Conservation (phyloP, 257 asterid genomes). For the Jacaranda copaia region DNA sequence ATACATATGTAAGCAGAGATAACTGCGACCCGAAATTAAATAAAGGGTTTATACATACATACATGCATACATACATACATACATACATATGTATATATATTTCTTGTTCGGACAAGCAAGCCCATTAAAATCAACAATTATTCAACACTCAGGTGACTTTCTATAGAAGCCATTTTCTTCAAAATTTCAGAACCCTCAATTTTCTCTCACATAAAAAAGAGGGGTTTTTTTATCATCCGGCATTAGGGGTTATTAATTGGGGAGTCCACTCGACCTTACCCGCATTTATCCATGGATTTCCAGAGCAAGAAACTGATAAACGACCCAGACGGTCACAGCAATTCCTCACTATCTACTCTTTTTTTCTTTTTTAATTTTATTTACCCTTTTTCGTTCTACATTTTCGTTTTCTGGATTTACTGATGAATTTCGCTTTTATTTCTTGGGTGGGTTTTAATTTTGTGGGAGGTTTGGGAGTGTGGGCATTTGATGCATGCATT, state of each 20-base stretch:
- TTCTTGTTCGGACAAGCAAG: slow-evolving; percentile 49
- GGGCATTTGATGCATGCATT: slow-evolving; percentile 41
- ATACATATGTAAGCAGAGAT: no score
- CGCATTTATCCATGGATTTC: slow-evolving; percentile 62
- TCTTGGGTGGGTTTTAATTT: slow-evolving; percentile 21
- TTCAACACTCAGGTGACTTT: slow-evolving; percentile 65
- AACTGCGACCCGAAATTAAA: no score
- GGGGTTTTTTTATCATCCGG: slow-evolving; percentile 41
- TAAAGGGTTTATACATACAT: no score
- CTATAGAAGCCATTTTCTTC: slow-evolving; percentile 51
- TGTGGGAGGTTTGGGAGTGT: slow-evolving; percentile 23
- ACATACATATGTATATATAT: not conserved
- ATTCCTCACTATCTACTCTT: slow-evolving; percentile 24
- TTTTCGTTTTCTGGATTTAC: slow-evolving; percentile 32
- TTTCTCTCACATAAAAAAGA: slow-evolving; percentile 31
- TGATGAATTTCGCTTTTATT: slow-evolving; percentile 19
- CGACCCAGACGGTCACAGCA: slow-evolving; percentile 76
- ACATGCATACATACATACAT: no score
- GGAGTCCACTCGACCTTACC: not conserved
- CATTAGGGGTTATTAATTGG: slow-evolving; percentile 42
- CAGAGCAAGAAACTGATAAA: slow-evolving; percentile 88
- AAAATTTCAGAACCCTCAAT: slow-evolving; percentile 45
- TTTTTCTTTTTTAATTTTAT: not conserved
- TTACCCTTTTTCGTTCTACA: slow-evolving; percentile 14
- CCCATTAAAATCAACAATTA: slow-evolving; percentile 44